Percentiles rank a stretch among this genome's conserved stretches.
Evolutionary conservation across 148 eudicot genomes (phyloP).

Genomic region (Heliosperma pusillum): DNA sequence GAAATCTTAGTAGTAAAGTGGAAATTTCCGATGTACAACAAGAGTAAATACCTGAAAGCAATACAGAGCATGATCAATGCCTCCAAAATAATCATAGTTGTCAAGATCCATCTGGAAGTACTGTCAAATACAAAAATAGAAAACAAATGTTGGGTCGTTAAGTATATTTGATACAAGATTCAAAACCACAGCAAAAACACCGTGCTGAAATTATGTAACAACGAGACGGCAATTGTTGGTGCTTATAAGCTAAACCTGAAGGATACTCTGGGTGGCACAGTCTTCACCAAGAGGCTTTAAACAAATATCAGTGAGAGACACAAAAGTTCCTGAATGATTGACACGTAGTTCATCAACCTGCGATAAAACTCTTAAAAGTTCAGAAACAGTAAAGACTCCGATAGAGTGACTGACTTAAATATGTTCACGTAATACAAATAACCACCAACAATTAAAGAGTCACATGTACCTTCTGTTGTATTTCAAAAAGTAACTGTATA

Average conservation of each 20-base stretch:
- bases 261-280: constrained; percentile 71
- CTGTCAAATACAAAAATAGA: constrained; percentile 32
- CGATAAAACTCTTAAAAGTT: constrained; percentile 3
- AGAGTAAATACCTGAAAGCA: constrained; percentile 55
- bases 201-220: background rate
- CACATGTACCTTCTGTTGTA: constrained; percentile 58
- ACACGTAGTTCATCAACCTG: constrained; percentile 59
- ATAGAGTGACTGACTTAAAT: background rate
- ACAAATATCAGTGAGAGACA: constrained; percentile 62
- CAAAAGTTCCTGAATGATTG: constrained; percentile 53
- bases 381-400: constrained; percentile 1
- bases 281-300: constrained; percentile 70
- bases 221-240: background rate
- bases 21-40: background rate
- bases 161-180: background rate
- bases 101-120: constrained; percentile 72
- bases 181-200: constrained; percentile 1
- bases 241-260: constrained; percentile 45
- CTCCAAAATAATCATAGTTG: constrained; percentile 59
- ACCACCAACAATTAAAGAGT: constrained; percentile 1
- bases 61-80: constrained; percentile 65
- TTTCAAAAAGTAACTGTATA: constrained; percentile 58
- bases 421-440: background rate
- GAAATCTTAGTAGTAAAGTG: background rate
- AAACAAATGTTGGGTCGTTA: background rate